A percentile compares a stretch with the other conserved stretches of the same genome.
Conservation (phyloP, 2,329 filamentous ascomycete genomes). For the Aspergillus sp. region DNA sequence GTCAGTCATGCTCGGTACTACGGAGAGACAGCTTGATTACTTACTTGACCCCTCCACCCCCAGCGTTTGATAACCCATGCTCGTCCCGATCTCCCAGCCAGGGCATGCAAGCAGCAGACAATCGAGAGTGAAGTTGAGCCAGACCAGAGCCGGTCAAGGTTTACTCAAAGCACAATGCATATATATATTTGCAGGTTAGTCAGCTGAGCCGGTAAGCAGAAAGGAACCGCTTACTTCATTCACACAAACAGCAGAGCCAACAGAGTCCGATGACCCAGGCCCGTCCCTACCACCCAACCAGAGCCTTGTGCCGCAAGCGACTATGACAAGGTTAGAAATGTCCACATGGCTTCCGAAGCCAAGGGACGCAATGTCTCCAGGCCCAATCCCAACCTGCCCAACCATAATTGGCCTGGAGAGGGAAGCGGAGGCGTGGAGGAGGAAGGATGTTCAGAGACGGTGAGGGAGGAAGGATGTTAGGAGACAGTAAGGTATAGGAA, state of each 20-base stretch:
- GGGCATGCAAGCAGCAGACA: not conserved
- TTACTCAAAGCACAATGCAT: not conserved
- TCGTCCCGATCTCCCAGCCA: constrained; percentile 16
- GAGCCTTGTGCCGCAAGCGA: not conserved
- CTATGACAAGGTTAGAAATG: not conserved
- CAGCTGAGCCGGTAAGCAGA: not conserved
- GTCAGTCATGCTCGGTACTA: not conserved
- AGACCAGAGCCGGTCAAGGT: no score
- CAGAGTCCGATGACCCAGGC: constrained; percentile 9
- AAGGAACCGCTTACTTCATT: not conserved
- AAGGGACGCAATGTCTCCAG: not conserved
- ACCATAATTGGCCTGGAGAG: not conserved
- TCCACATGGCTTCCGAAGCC: no score
- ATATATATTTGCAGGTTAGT: not conserved
- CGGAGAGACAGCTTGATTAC: not conserved
- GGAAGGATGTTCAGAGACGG: no score
- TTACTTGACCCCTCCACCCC: not conserved
- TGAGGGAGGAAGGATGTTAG: no score
- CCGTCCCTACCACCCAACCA: constrained; percentile 9
- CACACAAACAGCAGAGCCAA: not conserved
- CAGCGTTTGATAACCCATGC: constrained; percentile 9
- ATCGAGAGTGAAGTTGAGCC: no score
- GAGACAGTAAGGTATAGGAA: no score
- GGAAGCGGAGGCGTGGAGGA: no score
- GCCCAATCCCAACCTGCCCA: not conserved